Evolutionary conservation across 192 early-diverging fungal species (phyloP).

Genomic region (Spizellomyces punctatus): DNA sequence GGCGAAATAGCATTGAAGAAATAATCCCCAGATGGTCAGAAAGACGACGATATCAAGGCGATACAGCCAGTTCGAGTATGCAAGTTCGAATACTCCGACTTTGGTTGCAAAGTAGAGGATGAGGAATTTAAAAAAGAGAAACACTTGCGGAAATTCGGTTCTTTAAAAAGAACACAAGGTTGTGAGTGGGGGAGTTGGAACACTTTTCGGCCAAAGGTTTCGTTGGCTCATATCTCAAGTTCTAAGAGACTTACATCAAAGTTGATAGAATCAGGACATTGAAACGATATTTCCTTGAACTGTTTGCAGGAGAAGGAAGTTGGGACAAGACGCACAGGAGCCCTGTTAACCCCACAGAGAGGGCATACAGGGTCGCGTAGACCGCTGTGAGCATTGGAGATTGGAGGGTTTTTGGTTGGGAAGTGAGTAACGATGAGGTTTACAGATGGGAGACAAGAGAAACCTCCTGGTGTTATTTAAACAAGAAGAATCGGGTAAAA

Average conservation of each 20-base stretch:
- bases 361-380: slow-evolving; percentile 12
- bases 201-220: neutral
- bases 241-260: slow-evolving; percentile 16
- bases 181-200: neutral
- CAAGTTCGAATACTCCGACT: slow-evolving; percentile 11
- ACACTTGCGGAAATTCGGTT: slow-evolving; percentile 27
- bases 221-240: neutral
- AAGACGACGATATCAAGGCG: slow-evolving; percentile 31
- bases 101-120: slow-evolving; percentile 14
- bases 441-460: too few species aligned
- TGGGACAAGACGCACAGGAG: slow-evolving; percentile 24
- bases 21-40: slow-evolving; percentile 35
- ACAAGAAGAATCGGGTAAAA: too few species aligned
- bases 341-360: slow-evolving; percentile 12
- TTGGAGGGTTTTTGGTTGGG: too few species aligned
- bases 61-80: slow-evolving; percentile 26
- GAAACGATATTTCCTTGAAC: slow-evolving; percentile 6
- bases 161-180: neutral
- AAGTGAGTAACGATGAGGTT: too few species aligned
- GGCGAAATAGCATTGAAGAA: slow-evolving; percentile 41
- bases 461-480: too few species aligned
- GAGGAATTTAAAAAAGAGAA: slow-evolving; percentile 23
- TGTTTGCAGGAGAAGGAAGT: slow-evolving; percentile 9
- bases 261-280: slow-evolving; percentile 14
- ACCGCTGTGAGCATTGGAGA: slow-evolving; percentile 1